A percentile compares a stretch with the other conserved stretches of the same genome.
phyloP scores from a whole-genome alignment of 2,329 filamentous ascomycete species.

The Sclerotiophoma versabilis region DNA sequence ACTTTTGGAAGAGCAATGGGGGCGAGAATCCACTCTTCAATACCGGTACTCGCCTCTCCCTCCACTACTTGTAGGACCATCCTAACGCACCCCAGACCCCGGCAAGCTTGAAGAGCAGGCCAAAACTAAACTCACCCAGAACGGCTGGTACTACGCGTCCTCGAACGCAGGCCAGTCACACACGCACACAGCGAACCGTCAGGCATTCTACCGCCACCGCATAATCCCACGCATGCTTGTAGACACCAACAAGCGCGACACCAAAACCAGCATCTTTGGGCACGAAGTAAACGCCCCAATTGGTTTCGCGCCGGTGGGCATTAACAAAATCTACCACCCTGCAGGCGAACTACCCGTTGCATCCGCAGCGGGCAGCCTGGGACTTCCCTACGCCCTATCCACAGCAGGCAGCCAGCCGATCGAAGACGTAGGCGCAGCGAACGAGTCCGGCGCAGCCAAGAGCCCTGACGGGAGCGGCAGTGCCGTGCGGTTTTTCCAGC shows the following conservation, averaged over 20 bases:
- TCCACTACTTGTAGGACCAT: not conserved
- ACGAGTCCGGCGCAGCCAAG: slow-evolving; percentile 50
- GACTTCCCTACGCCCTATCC: slow-evolving; percentile 65
- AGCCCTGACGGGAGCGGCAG: slow-evolving; percentile 5
- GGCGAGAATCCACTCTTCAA: slow-evolving; percentile 61
- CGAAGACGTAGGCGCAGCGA: slow-evolving; percentile 64
- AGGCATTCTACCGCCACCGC: slow-evolving; percentile 69
- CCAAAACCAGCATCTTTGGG: slow-evolving; percentile 65
- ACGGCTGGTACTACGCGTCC: slow-evolving; percentile 66
- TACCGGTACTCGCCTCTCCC: slow-evolving; percentile 49
- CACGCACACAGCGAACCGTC: slow-evolving; percentile 64
- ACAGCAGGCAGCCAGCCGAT: slow-evolving; percentile 65
- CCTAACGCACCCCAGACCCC: slow-evolving; percentile 54
- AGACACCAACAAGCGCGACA: slow-evolving; percentile 66
- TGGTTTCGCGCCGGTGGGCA: slow-evolving; percentile 70
- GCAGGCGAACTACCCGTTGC: slow-evolving; percentile 66
- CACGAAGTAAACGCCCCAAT: slow-evolving; percentile 66
- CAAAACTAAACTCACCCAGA: slow-evolving; percentile 62
- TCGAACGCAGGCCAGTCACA: slow-evolving; percentile 64
- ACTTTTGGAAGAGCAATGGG: slow-evolving; percentile 62
- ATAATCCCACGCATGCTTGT: slow-evolving; percentile 69
- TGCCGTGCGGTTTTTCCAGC: slow-evolving; percentile 64
- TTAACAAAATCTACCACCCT: slow-evolving; percentile 70
- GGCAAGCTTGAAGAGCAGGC: slow-evolving; percentile 66
- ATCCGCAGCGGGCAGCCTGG: slow-evolving; percentile 65